phyloP scores from a whole-genome alignment of 108 stramenopile species.

The Cyclotella kingstonii region DNA sequence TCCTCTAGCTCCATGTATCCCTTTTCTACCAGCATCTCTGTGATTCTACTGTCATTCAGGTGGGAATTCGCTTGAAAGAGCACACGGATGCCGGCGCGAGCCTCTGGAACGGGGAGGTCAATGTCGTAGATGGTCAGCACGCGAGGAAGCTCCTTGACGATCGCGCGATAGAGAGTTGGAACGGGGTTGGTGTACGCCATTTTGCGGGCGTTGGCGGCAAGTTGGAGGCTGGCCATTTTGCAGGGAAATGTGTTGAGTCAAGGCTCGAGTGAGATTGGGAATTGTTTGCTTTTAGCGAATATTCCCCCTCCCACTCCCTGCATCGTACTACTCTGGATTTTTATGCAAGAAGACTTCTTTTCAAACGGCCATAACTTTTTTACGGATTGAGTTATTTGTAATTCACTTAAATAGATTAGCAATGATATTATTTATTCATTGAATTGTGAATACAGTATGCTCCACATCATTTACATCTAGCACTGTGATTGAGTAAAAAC shows the following conservation, averaged over 20 bases:
- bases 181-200: conserved; percentile 46
- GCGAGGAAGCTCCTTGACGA: conserved; percentile 83
- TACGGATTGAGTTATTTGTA: no score
- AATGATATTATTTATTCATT: no score
- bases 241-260: background rate
- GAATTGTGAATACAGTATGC: no score
- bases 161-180: conserved; percentile 58
- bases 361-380: no score
- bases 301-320: background rate
- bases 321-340: no score
- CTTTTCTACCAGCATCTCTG: conserved; percentile 83
- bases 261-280: no score
- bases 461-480: no score
- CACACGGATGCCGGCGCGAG: conserved; percentile 56
- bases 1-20: conserved; percentile 91
- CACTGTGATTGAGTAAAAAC: no score
- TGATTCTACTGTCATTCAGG: conserved; percentile 77
- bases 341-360: no score
- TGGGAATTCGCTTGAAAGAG: conserved; percentile 69
- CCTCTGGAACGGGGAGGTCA: conserved; percentile 71
- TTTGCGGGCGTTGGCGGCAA: conserved; percentile 57
- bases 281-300: background rate
- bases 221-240: conserved; percentile 60
- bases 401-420: no score
- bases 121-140: conserved; percentile 90